phyloP scores from a whole-genome alignment of 768 basidiomycete species.

The Psilocybe cubensis region DNA sequence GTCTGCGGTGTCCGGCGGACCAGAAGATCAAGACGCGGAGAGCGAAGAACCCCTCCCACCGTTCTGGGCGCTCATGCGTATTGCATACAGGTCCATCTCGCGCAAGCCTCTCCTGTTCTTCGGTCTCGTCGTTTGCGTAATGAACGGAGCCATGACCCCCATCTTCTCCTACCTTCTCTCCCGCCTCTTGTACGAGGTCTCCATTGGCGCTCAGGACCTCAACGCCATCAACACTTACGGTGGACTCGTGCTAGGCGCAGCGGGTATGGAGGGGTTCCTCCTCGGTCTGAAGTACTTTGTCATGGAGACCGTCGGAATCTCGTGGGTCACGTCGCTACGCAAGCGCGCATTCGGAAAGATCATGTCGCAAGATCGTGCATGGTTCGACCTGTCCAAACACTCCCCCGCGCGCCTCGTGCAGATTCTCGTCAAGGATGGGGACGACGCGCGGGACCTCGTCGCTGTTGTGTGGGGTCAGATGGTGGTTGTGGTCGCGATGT shows the following conservation, averaged over 20 bases:
- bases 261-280: conserved; percentile 76
- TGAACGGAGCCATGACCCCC: conserved; percentile 86
- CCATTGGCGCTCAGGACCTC: conserved; percentile 66
- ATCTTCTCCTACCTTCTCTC: conserved; percentile 92
- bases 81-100: conserved; percentile 73
- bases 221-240: conserved; percentile 70
- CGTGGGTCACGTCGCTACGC: conserved; percentile 77
- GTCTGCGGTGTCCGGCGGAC: not conserved
- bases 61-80: conserved; percentile 53
- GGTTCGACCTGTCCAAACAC: conserved; percentile 78
- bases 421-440: conserved; percentile 83
- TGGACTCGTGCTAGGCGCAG: conserved; percentile 71
- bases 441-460: conserved; percentile 83
- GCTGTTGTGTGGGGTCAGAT: conserved; percentile 72
- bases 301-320: conserved; percentile 75
- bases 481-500: conserved; percentile 79
- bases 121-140: conserved; percentile 70
- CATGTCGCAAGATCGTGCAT: conserved; percentile 81
- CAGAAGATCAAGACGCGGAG: not conserved
- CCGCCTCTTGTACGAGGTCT: conserved; percentile 75
- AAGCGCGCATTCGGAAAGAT: conserved; percentile 56
- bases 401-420: conserved; percentile 67
- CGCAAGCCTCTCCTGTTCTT: conserved; percentile 69
- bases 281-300: conserved; percentile 78
- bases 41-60: conserved; percentile 25